phyloP scores from a whole-genome alignment of 2,329 filamentous ascomycete genomes.

The Aquanectria penicillioides region DNA sequence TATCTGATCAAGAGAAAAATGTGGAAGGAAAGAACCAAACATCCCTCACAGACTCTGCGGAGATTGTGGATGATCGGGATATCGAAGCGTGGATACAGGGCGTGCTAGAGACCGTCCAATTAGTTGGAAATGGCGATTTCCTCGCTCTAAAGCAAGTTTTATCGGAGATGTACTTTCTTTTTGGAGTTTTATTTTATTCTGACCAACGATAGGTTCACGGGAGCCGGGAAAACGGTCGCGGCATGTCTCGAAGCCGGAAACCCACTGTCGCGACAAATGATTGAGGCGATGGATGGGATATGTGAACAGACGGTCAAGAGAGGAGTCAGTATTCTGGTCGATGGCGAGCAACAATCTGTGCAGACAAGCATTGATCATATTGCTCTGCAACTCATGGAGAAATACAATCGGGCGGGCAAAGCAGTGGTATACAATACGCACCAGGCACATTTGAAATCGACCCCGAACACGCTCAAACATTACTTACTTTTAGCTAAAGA shows the following conservation, averaged over 20 bases:
- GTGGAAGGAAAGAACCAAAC: not conserved
- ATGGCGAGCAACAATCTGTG: constrained; percentile 58
- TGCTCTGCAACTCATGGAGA: constrained; percentile 48
- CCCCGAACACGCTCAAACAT: constrained; percentile 50
- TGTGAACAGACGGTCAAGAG: constrained; percentile 48
- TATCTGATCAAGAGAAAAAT: constrained; percentile 37
- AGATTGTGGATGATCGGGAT: constrained; percentile 52
- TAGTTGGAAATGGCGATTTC: constrained; percentile 47
- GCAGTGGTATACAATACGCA: constrained; percentile 60
- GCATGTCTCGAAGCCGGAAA: constrained; percentile 47
- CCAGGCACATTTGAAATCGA: constrained; percentile 65
- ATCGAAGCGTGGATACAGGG: constrained; percentile 51
- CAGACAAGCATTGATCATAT: constrained; percentile 50
- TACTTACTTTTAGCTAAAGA: constrained; percentile 57
- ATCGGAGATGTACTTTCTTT: too few relatives aligned
- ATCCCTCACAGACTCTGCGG: constrained; percentile 40
- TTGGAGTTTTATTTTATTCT: too few relatives aligned
- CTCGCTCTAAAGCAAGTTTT: constrained; percentile 51
- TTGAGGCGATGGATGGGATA: constrained; percentile 52
- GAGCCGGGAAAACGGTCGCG: constrained; percentile 53
- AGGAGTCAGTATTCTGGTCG: constrained; percentile 54
- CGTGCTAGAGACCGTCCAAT: constrained; percentile 42
- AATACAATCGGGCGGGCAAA: constrained; percentile 49
- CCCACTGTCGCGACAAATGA: constrained; percentile 51
- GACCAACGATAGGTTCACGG: constrained; percentile 47